Conservation (phyloP, 495 filamentous ascomycete genomes). For the Choiromyces venosus region DNA sequence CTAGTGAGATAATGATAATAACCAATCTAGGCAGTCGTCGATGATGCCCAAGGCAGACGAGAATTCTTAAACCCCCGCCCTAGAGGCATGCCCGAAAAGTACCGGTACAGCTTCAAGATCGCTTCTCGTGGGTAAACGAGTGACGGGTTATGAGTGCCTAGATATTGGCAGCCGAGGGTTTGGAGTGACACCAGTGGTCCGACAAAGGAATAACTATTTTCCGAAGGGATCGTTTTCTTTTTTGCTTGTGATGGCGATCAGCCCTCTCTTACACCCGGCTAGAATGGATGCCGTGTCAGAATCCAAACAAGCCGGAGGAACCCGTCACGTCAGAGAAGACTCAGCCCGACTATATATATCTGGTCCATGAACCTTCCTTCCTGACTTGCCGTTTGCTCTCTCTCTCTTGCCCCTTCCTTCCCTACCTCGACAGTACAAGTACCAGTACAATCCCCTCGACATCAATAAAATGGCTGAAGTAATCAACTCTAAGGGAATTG, state of each 20-base stretch:
- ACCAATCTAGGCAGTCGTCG: not conserved
- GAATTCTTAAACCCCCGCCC: not conserved
- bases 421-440: not conserved
- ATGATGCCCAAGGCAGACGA: not conserved
- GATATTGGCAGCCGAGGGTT: not conserved
- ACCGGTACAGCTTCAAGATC: not conserved
- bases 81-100: not conserved
- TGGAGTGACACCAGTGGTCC: not conserved
- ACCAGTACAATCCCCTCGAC: not conserved
- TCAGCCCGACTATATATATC: not conserved
- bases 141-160: not conserved
- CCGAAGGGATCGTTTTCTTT: not conserved
- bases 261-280: not conserved
- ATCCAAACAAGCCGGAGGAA: not conserved
- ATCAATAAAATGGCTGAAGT: constrained; percentile 12
- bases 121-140: not conserved
- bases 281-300: not conserved
- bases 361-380: not conserved
- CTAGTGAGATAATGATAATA: not conserved
- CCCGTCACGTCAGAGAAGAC: not conserved
- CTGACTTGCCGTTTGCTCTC: not conserved
- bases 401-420: not conserved
- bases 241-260: not conserved
- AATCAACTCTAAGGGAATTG: constrained; percentile 18
- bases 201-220: not conserved